A percentile compares a stretch with the other conserved stretches of the same genome.
Evolutionary conservation across 768 basidiomycete genomes (phyloP).

Genomic region (Mycena belliarum): DNA sequence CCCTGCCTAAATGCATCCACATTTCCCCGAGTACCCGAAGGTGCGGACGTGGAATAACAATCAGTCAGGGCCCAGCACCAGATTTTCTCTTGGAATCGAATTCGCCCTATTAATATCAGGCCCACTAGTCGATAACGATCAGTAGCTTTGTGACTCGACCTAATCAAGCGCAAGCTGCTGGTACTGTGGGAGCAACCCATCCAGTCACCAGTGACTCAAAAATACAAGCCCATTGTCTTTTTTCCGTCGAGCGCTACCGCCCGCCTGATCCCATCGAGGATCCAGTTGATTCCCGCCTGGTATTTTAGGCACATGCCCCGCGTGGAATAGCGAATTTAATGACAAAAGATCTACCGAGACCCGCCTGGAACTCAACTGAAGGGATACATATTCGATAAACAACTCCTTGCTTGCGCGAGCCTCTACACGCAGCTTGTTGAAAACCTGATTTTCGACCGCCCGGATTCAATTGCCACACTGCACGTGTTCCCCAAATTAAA

Average conservation of each 20-base stretch:
- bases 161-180: not conserved
- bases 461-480: not conserved
- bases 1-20: slow-evolving; percentile 7
- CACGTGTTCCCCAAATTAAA: slow-evolving; percentile 20
- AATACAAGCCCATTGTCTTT: slow-evolving; percentile 11
- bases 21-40: slow-evolving; percentile 19
- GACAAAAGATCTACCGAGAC: slow-evolving; percentile 8
- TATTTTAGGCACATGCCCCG: slow-evolving; percentile 7
- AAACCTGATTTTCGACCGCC: not conserved
- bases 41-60: slow-evolving; percentile 16
- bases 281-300: slow-evolving; percentile 2
- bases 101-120: slow-evolving; percentile 18
- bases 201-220: too few relatives aligned
- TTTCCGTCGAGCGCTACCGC: slow-evolving; percentile 4
- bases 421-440: not conserved
- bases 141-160: slow-evolving; percentile 4
- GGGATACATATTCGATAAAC: too few relatives aligned
- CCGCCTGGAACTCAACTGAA: slow-evolving; percentile 4
- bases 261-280: slow-evolving; percentile 14
- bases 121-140: slow-evolving; percentile 18
- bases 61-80: slow-evolving; percentile 18
- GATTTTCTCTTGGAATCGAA: slow-evolving; percentile 22
- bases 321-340: slow-evolving; percentile 9
- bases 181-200: slow-evolving; percentile 7
- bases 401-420: not conserved